Base-by-base conservation (phyloP, 2,329 filamentous ascomycete genomes). In the Colletotrichum godetiae region DNA sequence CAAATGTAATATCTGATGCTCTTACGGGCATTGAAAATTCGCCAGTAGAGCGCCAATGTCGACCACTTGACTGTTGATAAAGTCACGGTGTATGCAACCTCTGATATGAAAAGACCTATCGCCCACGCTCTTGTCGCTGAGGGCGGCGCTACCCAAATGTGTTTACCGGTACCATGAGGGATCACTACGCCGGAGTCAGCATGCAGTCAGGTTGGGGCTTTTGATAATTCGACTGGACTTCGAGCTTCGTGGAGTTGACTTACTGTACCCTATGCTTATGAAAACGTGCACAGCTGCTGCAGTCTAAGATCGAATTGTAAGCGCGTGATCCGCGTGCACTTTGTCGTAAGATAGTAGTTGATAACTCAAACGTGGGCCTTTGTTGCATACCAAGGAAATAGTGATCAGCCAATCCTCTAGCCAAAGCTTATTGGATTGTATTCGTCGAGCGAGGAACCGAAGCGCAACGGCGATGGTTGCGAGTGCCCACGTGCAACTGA, bases 41-140 rank as follows among this genome's bases (percentile, higher is more conserved):
- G 74, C 77, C 78, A 79, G 63, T 79, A 79, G 24, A 78, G 77
- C 11, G 75, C 67, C 12, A 79, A 72, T 24, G 76, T 78, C 22
- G 78, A 78, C 66, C 70, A 73, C 22, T 79, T 79, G 52, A 78
- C 76, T 2, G 67, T 72, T 2, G 67, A 31, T 22, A 79, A 27
- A 13, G 71, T 76, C 15, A 77, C 10, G 10, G 75, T 68, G 11
- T 79, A 78, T 10, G 64, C 63, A 7, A 76, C 29, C 19, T 79
- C 78, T 4, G 77, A 70, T 31, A 76, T 67, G 69, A 79, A 79
- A 15, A 78, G 68, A 3, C 66, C 75, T 2, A 77, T n/a, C 0
- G 77, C 75, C 74, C 72, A 78, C 0, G 75, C 77, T 15, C 72
- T 75, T 27, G 57, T 60, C 5, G 76, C 74, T 33, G 77, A 71